A percentile compares a stretch with the other conserved stretches of the same genome.
Evolutionary conservation across 1,284 basidiomycete genomes (phyloP).

Genomic region (Pulchroboletus neoregius): DNA sequence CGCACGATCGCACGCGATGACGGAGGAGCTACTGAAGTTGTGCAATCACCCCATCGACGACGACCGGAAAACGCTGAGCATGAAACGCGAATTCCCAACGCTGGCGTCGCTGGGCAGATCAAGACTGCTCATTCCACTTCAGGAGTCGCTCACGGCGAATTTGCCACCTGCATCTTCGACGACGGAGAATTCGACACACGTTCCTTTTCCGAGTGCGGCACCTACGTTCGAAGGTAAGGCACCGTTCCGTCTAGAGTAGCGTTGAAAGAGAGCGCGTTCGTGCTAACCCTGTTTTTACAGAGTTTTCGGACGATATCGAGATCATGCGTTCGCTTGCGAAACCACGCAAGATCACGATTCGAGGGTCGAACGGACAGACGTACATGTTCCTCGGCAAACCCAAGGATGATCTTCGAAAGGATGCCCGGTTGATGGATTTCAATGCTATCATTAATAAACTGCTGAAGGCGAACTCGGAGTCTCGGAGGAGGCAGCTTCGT

Average conservation of each 20-base stretch:
- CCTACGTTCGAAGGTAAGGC: conserved; percentile 74
- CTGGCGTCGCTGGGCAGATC: conserved; percentile 60
- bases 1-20: conserved; percentile 55
- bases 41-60: conserved; percentile 59
- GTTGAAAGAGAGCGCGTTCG: not conserved
- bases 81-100: conserved; percentile 63
- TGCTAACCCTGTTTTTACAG: conserved; percentile 37
- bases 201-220: conserved; percentile 77
- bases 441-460: conserved; percentile 98
- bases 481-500: conserved; percentile 86
- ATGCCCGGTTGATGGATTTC: conserved; percentile 97
- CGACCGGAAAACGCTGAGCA: conserved; percentile 48
- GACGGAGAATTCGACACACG: conserved; percentile 54
- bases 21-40: conserved; percentile 63
- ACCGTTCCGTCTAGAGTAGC: not conserved
- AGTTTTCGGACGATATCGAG: conserved; percentile 78
- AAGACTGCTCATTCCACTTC: conserved; percentile 82
- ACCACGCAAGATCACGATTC: conserved; percentile 89
- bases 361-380: conserved; percentile 76
- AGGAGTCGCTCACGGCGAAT: conserved; percentile 88
- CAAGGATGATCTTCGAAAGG: conserved; percentile 96
- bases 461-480: conserved; percentile 90
- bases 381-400: conserved; percentile 98
- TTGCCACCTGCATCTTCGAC: conserved; percentile 73
- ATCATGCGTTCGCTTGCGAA: conserved; percentile 93